Base-by-base conservation (phyloP, 192 early-diverging fungal genomes). In the Podila clonocystis region DNA sequence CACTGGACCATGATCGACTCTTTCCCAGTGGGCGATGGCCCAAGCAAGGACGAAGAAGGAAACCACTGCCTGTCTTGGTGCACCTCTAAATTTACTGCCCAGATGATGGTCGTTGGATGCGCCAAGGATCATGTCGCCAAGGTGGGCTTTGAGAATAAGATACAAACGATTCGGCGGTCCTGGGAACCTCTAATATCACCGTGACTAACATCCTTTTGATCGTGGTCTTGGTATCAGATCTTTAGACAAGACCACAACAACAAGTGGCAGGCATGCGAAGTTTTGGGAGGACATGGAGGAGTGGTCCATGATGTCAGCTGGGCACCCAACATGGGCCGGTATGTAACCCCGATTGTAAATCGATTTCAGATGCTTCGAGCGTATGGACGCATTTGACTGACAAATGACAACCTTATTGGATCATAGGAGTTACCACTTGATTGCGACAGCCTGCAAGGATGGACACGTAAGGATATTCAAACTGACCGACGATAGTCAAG, bases 51-150 rank as follows among this genome's bases (percentile, higher is more conserved):
- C 68, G 86, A 91, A 1, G 95, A 95, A 66, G 94, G 91, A 45
- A 93, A 90, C 34, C 91, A 94, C 69, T 94, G 93, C 60, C 58
- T 98, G 30, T 91, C 92, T 15, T 98, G 97, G 97, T 96, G 93
- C 82, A 92, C 94, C 28, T 93, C 94, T 26, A 89, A 93, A 38
- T 93, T 91, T 65, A 82, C 89, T 1, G 85, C 92, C 8, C 88
- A 89, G 20, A 92, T 93, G 91, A 91, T 98, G 82, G 95, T 89
- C 4, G 91, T 98, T 19, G 95, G 95, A 5, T 90, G 95, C 70
- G 94, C 95, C 33, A 93, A 91, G 62, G 93, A 95, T 33, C 93
- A 91, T 82, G 74, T 83, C 11, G 94, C 94, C 31, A 91, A 88
- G 83, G 89, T 93, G 55, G 82, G 68, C 57, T 50, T 9, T 58